Percentiles rank a stretch among this genome's conserved stretches.
Evolutionary conservation across 768 basidiomycete species (phyloP).

Genomic region (Rhizopogon salebrosus): DNA sequence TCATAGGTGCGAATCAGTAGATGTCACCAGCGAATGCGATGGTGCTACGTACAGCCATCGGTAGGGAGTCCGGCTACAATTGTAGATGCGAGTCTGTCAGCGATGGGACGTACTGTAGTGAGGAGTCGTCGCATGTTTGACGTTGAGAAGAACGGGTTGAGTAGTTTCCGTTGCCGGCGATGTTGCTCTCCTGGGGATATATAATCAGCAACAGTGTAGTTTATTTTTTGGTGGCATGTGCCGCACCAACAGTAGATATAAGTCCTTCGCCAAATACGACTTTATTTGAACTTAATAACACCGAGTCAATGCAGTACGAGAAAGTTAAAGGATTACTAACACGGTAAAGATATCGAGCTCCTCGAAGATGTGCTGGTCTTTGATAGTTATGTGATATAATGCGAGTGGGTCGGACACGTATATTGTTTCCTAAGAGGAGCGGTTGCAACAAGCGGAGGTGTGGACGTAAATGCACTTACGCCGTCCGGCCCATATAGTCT

Average conservation of each 20-base stretch:
- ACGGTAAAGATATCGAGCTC: slow-evolving; percentile 39
- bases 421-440: slow-evolving; percentile 29
- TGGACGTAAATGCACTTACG: slow-evolving; percentile 21
- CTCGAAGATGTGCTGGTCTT: slow-evolving; percentile 46
- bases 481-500: slow-evolving; percentile 44
- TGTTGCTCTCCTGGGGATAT: slow-evolving; percentile 33
- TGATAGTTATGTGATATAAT: slow-evolving; percentile 42
- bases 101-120: slow-evolving; percentile 27
- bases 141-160: slow-evolving; percentile 40
- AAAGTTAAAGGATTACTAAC: slow-evolving; percentile 23
- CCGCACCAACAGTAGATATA: background rate
- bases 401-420: slow-evolving; percentile 46
- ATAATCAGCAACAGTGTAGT: background rate
- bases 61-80: slow-evolving; percentile 15
- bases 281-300: background rate
- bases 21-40: background rate
- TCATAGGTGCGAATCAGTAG: too few relatives aligned
- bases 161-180: slow-evolving; percentile 36
- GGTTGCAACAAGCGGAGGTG: background rate
- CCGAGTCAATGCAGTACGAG: background rate
- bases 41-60: slow-evolving; percentile 22
- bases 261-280: slow-evolving; percentile 1
- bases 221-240: background rate
- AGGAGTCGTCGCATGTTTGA: slow-evolving; percentile 32
- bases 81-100: slow-evolving; percentile 18